Evolutionary conservation across 2,329 filamentous ascomycete genomes (phyloP).

Genomic region (Aspergillus sclerotialis): DNA sequence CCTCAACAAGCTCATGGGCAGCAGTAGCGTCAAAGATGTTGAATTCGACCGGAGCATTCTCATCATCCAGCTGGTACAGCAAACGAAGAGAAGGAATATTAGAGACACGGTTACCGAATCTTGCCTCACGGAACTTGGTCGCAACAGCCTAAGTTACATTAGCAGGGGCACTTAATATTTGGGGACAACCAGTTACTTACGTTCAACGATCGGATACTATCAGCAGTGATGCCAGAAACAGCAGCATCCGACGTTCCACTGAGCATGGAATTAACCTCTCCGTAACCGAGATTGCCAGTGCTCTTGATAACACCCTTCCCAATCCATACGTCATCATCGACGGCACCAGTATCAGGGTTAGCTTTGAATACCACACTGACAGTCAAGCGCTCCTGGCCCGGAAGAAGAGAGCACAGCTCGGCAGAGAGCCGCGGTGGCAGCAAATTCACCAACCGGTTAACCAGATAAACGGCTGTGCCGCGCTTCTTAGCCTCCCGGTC

Average conservation of each 20-base stretch:
- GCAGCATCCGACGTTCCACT: slow-evolving; percentile 56
- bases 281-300: slow-evolving; percentile 73
- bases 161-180: background rate
- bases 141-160: slow-evolving; percentile 55
- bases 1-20: slow-evolving; percentile 89
- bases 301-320: slow-evolving; percentile 93
- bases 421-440: slow-evolving; percentile 77
- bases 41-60: slow-evolving; percentile 92
- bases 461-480: slow-evolving; percentile 88
- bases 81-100: slow-evolving; percentile 80
- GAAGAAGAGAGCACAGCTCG: slow-evolving; percentile 80
- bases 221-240: slow-evolving; percentile 59
- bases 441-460: slow-evolving; percentile 82
- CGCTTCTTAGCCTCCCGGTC: slow-evolving; percentile 98
- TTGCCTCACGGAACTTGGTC: slow-evolving; percentile 82
- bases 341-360: slow-evolving; percentile 71
- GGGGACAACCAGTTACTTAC: slow-evolving; percentile 38
- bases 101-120: slow-evolving; percentile 71
- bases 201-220: slow-evolving; percentile 74
- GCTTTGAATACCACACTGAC: slow-evolving; percentile 92
- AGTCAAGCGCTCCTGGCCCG: slow-evolving; percentile 82
- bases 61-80: slow-evolving; percentile 89
- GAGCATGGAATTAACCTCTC: slow-evolving; percentile 78
- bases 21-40: slow-evolving; percentile 91
- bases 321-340: slow-evolving; percentile 86